Base-by-base conservation (phyloP, 2,329 filamentous ascomycete genomes). In the Aspergillus udagawae region DNA sequence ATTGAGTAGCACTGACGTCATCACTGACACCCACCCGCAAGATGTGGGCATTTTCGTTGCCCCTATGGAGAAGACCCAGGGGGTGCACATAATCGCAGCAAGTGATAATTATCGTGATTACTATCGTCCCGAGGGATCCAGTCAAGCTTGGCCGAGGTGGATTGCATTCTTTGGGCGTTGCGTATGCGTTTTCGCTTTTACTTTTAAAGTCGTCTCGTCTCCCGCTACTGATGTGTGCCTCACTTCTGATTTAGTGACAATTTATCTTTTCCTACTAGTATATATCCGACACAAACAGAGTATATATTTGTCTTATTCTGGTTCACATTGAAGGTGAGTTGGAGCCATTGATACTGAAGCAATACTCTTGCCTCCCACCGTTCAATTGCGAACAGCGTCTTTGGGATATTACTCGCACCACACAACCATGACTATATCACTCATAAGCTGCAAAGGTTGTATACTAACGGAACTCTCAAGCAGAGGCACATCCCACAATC, bases 1-100 rank as follows among this genome's bases (percentile, higher is more conserved):
- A 49, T 56, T 21, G 29, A 51, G 42, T 51, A 55, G 53, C 25
- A 5, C 45, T 60, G 58, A 60, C 55, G 58, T 60, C 58, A 60
- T 48, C 35, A 38, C 41, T 53, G 55, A 53, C 53, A 51, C 25
- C 28, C 38, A 25, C 21, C 2, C 44, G 4, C 12, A 47, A 12
- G 20, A 21, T 23, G 20, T 47, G 44, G 44, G 44, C 41, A 44
- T 44, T 23, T 7, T n/a, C 14, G 32, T 38, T 7, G 32, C 32
- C 32, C 32, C 5, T 38, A 38, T 38, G 32, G 32, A 38, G 32
- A 38, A n/a, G 32, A 38, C 32, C 32, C 32, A 38, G 32, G 32
- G 14, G 32, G 32, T 17, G 32, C 32, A 38, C 12, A 32, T 5
- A 14, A 2, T 32, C 29, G 10, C 9, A 21, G 41, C n/a, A n/a